Conservation (phyloP, 805 yeast species). For the Myxozyma kluyveri region DNA sequence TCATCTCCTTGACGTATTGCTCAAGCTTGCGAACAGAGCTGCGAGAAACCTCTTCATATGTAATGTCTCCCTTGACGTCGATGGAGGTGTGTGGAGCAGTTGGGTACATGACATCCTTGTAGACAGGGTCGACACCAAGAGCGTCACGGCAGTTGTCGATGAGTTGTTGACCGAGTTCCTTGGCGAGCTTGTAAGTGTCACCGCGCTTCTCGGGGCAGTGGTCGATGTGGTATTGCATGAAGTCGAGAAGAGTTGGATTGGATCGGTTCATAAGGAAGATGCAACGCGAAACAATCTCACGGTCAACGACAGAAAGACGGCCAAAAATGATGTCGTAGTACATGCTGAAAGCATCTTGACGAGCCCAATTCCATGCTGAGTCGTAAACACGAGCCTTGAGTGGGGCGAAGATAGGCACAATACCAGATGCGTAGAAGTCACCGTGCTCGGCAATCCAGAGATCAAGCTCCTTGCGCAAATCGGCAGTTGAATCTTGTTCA, state of each 20-base stretch:
- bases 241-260: slow-evolving; percentile 85
- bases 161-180: slow-evolving; percentile 84
- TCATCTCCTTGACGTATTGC: slow-evolving; percentile 94
- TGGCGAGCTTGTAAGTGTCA: slow-evolving; percentile 88
- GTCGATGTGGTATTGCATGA: slow-evolving; percentile 92
- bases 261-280: slow-evolving; percentile 97
- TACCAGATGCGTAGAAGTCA: slow-evolving; percentile 89
- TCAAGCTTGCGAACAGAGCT: slow-evolving; percentile 91
- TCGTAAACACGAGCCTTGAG: slow-evolving; percentile 94
- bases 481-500: slow-evolving; percentile 79
- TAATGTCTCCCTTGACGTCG: slow-evolving; percentile 82
- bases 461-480: slow-evolving; percentile 86
- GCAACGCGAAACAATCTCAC: slow-evolving; percentile 95
- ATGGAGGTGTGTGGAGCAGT: slow-evolving; percentile 91
- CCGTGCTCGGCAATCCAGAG: slow-evolving; percentile 90
- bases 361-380: slow-evolving; percentile 99
- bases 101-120: slow-evolving; percentile 91
- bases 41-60: slow-evolving; percentile 80
- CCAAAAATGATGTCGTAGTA: slow-evolving; percentile 96
- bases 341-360: slow-evolving; percentile 92
- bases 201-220: slow-evolving; percentile 83
- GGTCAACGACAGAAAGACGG: slow-evolving; percentile 80
- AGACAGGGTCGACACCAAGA: slow-evolving; percentile 75
- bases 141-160: slow-evolving; percentile 95
- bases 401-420: slow-evolving; percentile 83